phyloP scores from a whole-genome alignment of 768 basidiomycete species.

The Arthromyces matolae region DNA sequence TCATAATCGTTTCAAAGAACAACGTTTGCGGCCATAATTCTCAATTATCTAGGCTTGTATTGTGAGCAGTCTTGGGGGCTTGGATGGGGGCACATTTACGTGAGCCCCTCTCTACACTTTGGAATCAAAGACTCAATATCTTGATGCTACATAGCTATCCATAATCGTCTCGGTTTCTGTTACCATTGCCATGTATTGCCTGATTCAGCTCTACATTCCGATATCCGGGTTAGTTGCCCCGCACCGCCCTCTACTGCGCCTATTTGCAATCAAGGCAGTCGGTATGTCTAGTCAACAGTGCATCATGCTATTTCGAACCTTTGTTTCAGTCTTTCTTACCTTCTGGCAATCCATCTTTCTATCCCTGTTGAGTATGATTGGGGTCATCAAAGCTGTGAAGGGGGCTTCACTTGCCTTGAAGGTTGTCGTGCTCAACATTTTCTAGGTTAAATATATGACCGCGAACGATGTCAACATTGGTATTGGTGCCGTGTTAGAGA shows the following conservation, averaged over 20 bases:
- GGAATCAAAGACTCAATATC: not conserved
- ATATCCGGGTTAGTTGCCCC: conserved; percentile 52
- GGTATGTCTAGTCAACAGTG: conserved; percentile 34
- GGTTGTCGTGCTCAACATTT: not conserved
- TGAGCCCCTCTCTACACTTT: conserved; percentile 29
- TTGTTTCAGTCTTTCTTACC: conserved; percentile 55
- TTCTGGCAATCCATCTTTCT: conserved; percentile 74
- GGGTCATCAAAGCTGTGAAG: conserved; percentile 58
- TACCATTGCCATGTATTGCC: conserved; percentile 73
- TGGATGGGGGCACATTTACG: conserved; percentile 67
- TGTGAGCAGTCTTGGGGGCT: conserved; percentile 70
- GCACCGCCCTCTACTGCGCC: conserved; percentile 60
- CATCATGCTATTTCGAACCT: not conserved
- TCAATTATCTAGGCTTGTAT: conserved; percentile 64
- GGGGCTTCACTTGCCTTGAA: not conserved
- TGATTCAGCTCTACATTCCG: conserved; percentile 66
- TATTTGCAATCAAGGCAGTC: conserved; percentile 71
- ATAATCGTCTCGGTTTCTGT: conserved; percentile 66
- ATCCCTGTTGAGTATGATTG: conserved; percentile 51
- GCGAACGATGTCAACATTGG: conserved; percentile 72
- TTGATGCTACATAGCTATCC: conserved; percentile 39
- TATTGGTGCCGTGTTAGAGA: conserved; percentile 62
- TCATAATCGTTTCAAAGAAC: conserved; percentile 30
- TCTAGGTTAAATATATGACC: conserved; percentile 64
- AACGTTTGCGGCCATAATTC: conserved; percentile 57